phyloP scores from a whole-genome alignment of 1,139 yeast genomes.

The Hyphopichia buzzinii region DNA sequence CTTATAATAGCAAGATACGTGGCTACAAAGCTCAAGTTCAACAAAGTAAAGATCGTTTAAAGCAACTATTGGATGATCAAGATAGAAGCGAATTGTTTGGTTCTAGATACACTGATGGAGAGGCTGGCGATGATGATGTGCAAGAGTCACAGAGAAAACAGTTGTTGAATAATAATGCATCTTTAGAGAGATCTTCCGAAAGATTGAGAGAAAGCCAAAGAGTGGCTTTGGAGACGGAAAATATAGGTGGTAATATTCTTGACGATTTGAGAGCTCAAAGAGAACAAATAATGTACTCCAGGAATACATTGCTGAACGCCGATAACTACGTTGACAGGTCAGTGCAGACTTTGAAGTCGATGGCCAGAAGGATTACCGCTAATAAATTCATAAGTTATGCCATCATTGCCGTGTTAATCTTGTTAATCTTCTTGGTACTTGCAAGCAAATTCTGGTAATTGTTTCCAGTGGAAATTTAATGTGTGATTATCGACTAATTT shows the following conservation, averaged over 20 bases:
- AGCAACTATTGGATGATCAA: slow-evolving; percentile 54
- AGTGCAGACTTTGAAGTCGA: slow-evolving; percentile 78
- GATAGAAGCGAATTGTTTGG: slow-evolving; percentile 72
- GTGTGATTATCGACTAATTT: too few species aligned
- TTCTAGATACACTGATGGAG: slow-evolving; percentile 37
- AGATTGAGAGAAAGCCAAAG: slow-evolving; percentile 85
- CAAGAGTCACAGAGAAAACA: slow-evolving; percentile 78
- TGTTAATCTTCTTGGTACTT: slow-evolving; percentile 80
- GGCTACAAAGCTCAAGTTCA: slow-evolving; percentile 64
- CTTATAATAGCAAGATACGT: slow-evolving; percentile 69
- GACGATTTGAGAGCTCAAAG: slow-evolving; percentile 89
- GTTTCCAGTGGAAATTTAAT: too few species aligned
- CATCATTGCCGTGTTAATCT: slow-evolving; percentile 84
- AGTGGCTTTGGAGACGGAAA: slow-evolving; percentile 89
- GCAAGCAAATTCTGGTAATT: slow-evolving; percentile 76
- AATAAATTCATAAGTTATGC: slow-evolving; percentile 91
- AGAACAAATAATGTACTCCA: slow-evolving; percentile 82
- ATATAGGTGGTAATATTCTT: slow-evolving; percentile 86
- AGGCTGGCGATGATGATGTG: slow-evolving; percentile 34
- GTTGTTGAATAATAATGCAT: slow-evolving; percentile 72
- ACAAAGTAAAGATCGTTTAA: slow-evolving; percentile 51
- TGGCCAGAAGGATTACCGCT: slow-evolving; percentile 95
- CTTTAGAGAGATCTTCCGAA: slow-evolving; percentile 80
- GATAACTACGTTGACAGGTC: slow-evolving; percentile 92
- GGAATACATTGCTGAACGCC: slow-evolving; percentile 84